Conservation (phyloP, 1,284 basidiomycete genomes). For the Pseudozyma pruni region DNA sequence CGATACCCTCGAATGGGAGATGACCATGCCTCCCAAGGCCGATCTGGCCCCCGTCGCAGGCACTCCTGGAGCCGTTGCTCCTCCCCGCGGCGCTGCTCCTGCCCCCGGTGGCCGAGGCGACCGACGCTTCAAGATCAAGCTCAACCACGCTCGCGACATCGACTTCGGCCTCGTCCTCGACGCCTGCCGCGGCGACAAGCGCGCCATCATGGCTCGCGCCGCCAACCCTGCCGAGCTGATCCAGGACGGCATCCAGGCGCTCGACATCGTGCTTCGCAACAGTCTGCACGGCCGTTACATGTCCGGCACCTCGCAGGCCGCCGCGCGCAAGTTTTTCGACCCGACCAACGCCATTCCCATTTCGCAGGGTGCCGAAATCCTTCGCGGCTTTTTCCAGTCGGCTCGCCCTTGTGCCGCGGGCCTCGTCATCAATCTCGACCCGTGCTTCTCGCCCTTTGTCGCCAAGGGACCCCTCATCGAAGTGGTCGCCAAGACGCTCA, state of each 20-base stretch:
- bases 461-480: constrained; percentile 38
- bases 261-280: constrained; percentile 40
- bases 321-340: constrained; percentile 55
- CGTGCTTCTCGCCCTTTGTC: constrained; percentile 52
- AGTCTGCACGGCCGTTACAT: constrained; percentile 14
- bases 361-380: constrained; percentile 48
- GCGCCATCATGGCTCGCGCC: constrained; percentile 30
- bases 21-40: constrained; percentile 31
- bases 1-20: constrained; percentile 20
- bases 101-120: constrained; percentile 1
- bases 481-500: constrained; percentile 41
- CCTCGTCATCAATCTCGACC: constrained; percentile 59
- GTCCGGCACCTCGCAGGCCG: constrained; percentile 30
- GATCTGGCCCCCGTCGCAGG: constrained; percentile 22
- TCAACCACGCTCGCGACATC: constrained; percentile 31
- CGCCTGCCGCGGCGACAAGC: constrained; percentile 38
- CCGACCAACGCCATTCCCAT: constrained; percentile 27
- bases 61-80: constrained; percentile 11
- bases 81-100: constrained; percentile 9
- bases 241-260: constrained; percentile 36
- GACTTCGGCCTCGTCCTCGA: constrained; percentile 26
- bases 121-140: constrained; percentile 36
- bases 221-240: constrained; percentile 35
- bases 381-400: constrained; percentile 56
- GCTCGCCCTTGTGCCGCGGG: constrained; percentile 50